Percentiles rank a stretch among this genome's conserved stretches.
Evolutionary conservation across 495 filamentous ascomycete genomes (phyloP).

Genomic region (Penicillium bialowiezense): DNA sequence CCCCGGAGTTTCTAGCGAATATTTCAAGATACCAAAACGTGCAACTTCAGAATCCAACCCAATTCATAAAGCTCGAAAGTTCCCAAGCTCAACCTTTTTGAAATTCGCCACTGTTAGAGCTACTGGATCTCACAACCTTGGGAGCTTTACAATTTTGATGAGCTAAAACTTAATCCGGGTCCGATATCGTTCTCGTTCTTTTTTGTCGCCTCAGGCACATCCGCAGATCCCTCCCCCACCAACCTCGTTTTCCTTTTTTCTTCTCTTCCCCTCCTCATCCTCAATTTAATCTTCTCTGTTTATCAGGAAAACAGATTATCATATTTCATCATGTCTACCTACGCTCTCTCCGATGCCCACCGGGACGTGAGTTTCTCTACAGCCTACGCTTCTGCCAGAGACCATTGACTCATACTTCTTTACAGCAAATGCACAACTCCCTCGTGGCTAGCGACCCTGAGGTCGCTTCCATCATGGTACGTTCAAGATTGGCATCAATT

Average conservation of each 20-base stretch:
- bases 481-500: slow-evolving; percentile 50
- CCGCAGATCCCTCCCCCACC: slow-evolving; percentile 26
- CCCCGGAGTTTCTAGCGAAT: slow-evolving; percentile 18
- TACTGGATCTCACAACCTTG: no score
- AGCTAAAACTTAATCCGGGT: slow-evolving; percentile 21
- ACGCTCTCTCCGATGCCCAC: slow-evolving; percentile 87
- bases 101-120: no score
- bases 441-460: slow-evolving; percentile 85
- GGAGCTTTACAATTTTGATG: slow-evolving; percentile 5
- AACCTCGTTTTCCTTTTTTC: slow-evolving; percentile 15
- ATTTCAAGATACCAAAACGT: background rate
- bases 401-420: slow-evolving; percentile 48
- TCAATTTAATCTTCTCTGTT: slow-evolving; percentile 8
- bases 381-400: background rate
- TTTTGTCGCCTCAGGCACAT: slow-evolving; percentile 23
- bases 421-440: slow-evolving; percentile 84
- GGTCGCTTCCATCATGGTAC: slow-evolving; percentile 90
- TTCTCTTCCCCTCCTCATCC: slow-evolving; percentile 10
- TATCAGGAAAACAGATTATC: slow-evolving; percentile 14
- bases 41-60: background rate
- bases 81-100: background rate
- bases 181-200: slow-evolving; percentile 23
- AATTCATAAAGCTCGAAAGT: background rate
- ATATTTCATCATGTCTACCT: slow-evolving; percentile 55
- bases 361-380: slow-evolving; percentile 66